phyloP scores from a whole-genome alignment of 495 filamentous ascomycete genomes.

The Aspergillus saccharolyticus region DNA sequence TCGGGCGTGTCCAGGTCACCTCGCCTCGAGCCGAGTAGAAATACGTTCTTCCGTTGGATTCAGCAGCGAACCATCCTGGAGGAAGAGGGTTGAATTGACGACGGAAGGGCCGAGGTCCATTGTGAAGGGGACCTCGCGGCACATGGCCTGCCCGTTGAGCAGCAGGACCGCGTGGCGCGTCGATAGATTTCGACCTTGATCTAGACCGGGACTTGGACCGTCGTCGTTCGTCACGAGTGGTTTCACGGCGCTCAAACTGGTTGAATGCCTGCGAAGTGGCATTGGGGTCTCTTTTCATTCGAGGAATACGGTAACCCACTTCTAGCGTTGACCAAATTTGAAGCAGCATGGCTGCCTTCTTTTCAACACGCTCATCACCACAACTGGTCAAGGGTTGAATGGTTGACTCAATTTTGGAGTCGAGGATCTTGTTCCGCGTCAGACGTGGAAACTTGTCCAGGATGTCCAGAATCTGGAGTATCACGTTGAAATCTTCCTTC shows the following conservation, averaged over 20 bases:
- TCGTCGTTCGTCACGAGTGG: slow-evolving; percentile 56
- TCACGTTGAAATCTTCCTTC: slow-evolving; percentile 81
- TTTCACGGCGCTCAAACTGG: slow-evolving; percentile 65
- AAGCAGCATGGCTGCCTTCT: slow-evolving; percentile 64
- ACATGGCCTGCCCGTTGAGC: slow-evolving; percentile 56
- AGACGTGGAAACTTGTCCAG: slow-evolving; percentile 83
- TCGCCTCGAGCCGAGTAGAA: slow-evolving; percentile 72
- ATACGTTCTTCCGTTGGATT: slow-evolving; percentile 64
- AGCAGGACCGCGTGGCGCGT: slow-evolving; percentile 48
- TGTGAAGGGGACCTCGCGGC: slow-evolving; percentile 55
- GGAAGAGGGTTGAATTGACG: slow-evolving; percentile 59
- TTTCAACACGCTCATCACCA: slow-evolving; percentile 69
- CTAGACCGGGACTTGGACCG: slow-evolving; percentile 49
- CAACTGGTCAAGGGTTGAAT: slow-evolving; percentile 64
- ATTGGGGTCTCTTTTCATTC: slow-evolving; percentile 63
- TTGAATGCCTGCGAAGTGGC: slow-evolving; percentile 44
- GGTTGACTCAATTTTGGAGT: slow-evolving; percentile 89
- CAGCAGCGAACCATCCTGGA: slow-evolving; percentile 73
- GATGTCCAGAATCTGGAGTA: slow-evolving; percentile 85
- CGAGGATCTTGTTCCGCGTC: slow-evolving; percentile 94
- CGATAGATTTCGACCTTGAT: slow-evolving; percentile 48
- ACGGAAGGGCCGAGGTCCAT: slow-evolving; percentile 52
- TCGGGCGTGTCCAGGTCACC: slow-evolving; percentile 77
- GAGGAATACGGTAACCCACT: slow-evolving; percentile 91
- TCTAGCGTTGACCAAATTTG: slow-evolving; percentile 85